phyloP scores from a whole-genome alignment of 345 rosid species.

The Dimocarpus longan region DNA sequence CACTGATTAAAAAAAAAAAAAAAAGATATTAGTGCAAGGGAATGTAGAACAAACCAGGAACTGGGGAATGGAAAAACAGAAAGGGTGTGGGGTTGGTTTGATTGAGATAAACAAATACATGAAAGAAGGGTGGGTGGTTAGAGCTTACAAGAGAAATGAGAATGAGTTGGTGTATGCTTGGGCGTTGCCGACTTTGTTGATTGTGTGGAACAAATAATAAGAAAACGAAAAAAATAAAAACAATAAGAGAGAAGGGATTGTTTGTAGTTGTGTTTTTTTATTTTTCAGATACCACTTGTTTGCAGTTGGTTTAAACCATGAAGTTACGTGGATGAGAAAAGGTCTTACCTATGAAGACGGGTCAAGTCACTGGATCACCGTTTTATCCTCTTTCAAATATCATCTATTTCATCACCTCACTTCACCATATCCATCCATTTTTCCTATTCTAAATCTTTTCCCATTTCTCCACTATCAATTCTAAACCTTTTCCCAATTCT shows the following conservation, averaged over 20 bases:
- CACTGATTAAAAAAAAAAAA: too few species aligned
- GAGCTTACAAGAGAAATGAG: neutral
- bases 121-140: slow-evolving; percentile 6
- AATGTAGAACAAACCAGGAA: slow-evolving; percentile 12
- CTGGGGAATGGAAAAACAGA: neutral
- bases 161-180: slow-evolving; percentile 13
- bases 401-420: neutral
- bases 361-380: slow-evolving; percentile 13
- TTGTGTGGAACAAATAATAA: slow-evolving; percentile 11
- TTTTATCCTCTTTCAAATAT: slow-evolving; percentile 5
- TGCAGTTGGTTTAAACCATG: neutral
- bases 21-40: neutral
- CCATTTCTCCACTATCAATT: neutral
- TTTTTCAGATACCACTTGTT: neutral
- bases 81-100: neutral
- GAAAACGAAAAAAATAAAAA: neutral
- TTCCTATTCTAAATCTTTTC: neutral
- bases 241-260: neutral
- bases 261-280: neutral
- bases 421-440: neutral
- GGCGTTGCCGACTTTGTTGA: neutral
- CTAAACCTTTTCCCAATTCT: too few species aligned
- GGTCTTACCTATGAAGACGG: slow-evolving; percentile 18
- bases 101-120: neutral
- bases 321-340: slow-evolving; percentile 2